Evolutionary conservation across 106 monocot genomes (phyloP), one percentile per base, ranked within the genome.

Genomic region (Dendrobium nobile): DNA sequence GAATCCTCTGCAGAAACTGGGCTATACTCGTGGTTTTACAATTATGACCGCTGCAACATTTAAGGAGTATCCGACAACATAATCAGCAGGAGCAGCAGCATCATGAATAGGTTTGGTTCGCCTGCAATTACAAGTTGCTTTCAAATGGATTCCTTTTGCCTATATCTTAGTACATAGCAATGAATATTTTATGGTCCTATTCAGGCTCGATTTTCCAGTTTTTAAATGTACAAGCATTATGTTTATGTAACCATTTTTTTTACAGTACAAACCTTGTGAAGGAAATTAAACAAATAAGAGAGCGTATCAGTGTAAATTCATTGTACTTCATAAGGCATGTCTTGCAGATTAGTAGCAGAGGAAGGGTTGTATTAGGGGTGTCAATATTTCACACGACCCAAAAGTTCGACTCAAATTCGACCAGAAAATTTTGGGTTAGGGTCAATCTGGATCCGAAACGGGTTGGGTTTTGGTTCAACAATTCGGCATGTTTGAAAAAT

Each of bases 11-110:
- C 87, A 72, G 88, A 83, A 72, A 87, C 93, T 6, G 92, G 95
- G 54, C 91, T 89, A 5, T 78, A 77, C 67, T 88, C 91, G 31
- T 99, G 99, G 99, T 99, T 89, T 81, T 87, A 87, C 22, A 95
- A 86, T 72, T 99, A 99, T 47, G 99, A 99, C 79, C 82, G 87
- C 26, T 99, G 99, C 90, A 99, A 99, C 80, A 91, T 99, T 47
- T 86, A 73, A 75, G 2, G 20, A 44, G 5, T 41, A 20, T 68
- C n/a, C 5, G 26, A 3, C 68, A 68, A 61, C 20, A 61, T 54
- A 61, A 61, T 20, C 31, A 20, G 3, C 28, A 33, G 1, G 33
- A 68, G 4, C 10, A 65, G 1, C 68, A 68, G 4, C 31, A 68
- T 68, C n/a, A 61, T 22, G 10, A 15, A 51, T 51, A 51, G 51